phyloP scores from a whole-genome alignment of 108 stramenopile genomes.

The Cyclotella baltica region DNA sequence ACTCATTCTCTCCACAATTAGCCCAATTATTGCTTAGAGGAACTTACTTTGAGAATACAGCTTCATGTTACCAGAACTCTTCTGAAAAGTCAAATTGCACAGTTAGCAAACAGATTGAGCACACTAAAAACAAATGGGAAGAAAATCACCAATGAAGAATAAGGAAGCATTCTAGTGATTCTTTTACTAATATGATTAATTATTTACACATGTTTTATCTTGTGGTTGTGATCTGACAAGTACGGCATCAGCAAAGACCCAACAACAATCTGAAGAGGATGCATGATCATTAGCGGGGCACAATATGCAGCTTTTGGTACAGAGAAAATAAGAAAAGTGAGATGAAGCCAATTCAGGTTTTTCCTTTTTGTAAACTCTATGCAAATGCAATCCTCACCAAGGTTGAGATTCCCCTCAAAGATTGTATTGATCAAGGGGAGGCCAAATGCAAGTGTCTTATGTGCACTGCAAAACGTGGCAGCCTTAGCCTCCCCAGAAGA shows the following conservation, averaged over 20 bases:
- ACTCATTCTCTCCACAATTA: too few relatives aligned
- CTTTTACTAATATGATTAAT: too few relatives aligned
- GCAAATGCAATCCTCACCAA: slow-evolving; percentile 49
- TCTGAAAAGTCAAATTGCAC: too few relatives aligned
- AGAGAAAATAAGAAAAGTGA: not conserved
- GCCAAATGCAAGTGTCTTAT: slow-evolving; percentile 94
- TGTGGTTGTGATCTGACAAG: slow-evolving; percentile 32
- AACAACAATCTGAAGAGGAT: slow-evolving; percentile 88
- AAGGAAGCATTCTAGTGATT: too few relatives aligned
- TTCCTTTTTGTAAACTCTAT: not conserved
- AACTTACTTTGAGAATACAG: too few relatives aligned
- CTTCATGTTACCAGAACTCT: too few relatives aligned
- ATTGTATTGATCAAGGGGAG: slow-evolving; percentile 90
- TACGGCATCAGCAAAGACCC: slow-evolving; percentile 70
- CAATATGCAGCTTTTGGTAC: slow-evolving; percentile 61
- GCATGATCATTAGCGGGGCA: slow-evolving; percentile 92
- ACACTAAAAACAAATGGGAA: too few relatives aligned
- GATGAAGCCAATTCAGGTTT: not conserved
- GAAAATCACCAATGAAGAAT: too few relatives aligned
- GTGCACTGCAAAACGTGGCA: slow-evolving; percentile 82
- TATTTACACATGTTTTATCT: slow-evolving; percentile 1
- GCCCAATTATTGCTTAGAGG: too few relatives aligned
- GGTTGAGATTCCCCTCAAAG: slow-evolving; percentile 84
- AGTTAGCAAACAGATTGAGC: too few relatives aligned
- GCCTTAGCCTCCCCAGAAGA: slow-evolving; percentile 72